These are phyloP conservation scores for Trichoderma harzianum DNA, from an alignment of 2,329 filamentous ascomycete species.

Conservation along the genomic window DNA sequence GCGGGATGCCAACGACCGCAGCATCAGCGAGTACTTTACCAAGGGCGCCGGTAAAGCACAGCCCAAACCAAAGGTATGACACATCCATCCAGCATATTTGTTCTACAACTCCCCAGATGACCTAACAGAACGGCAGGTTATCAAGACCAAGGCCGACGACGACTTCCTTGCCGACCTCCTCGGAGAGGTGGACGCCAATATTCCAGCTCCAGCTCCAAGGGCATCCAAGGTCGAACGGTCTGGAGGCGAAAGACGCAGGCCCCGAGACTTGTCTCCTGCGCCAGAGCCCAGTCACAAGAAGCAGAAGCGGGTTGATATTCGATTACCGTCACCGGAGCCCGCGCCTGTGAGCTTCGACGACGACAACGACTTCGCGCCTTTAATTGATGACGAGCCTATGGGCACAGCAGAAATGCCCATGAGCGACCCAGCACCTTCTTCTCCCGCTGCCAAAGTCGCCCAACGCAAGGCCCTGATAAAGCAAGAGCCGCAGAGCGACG, in stretches of 20 bases:
- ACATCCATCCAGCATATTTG: background rate
- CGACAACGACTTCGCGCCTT: slow-evolving; percentile 54
- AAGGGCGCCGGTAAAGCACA: slow-evolving; percentile 65
- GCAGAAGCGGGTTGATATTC: slow-evolving; percentile 51
- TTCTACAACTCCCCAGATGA: background rate
- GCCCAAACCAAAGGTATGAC: slow-evolving; percentile 75
- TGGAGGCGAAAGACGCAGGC: slow-evolving; percentile 68
- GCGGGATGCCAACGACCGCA: slow-evolving; percentile 81
- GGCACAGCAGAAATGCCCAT: slow-evolving; percentile 58
- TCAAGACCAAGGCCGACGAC: slow-evolving; percentile 81
- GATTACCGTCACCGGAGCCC: slow-evolving; percentile 42
- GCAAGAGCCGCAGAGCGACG: slow-evolving; percentile 56
- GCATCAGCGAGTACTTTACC: slow-evolving; percentile 93
- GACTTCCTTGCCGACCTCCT: slow-evolving; percentile 83
- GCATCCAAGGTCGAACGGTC: slow-evolving; percentile 64
- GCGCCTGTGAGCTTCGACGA: slow-evolving; percentile 44
- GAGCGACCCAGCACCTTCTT: slow-evolving; percentile 83
- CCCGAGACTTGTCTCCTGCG: slow-evolving; percentile 75
- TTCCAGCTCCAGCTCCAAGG: slow-evolving; percentile 50
- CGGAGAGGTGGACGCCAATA: slow-evolving; percentile 81
- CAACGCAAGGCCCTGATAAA: slow-evolving; percentile 63
- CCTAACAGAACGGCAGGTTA: slow-evolving; percentile 47
- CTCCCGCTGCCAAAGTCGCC: slow-evolving; percentile 75
- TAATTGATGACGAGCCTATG: slow-evolving; percentile 59
- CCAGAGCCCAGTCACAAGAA: slow-evolving; percentile 55